These are phyloP conservation scores for Epicoccum nigrum DNA, from an alignment of 2,329 filamentous ascomycete species.

Conservation along the genomic window DNA sequence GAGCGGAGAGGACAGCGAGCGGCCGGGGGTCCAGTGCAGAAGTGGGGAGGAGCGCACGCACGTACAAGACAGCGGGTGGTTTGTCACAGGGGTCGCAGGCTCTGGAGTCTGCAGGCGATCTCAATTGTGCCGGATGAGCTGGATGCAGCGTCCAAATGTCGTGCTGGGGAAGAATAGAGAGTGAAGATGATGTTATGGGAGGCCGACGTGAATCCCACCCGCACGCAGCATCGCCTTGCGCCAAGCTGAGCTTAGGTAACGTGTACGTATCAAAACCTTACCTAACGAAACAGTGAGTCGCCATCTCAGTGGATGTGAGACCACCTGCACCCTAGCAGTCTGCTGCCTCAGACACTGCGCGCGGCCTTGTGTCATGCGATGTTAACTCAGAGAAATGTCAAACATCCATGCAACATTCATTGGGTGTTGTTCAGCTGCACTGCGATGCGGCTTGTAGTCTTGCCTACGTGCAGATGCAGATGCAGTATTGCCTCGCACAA, in stretches of 20 bases:
- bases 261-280: slow-evolving; percentile 9
- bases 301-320: neutral
- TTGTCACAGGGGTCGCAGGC: slow-evolving; percentile 28
- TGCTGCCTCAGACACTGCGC: neutral
- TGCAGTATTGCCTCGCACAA: neutral
- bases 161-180: slow-evolving; percentile 47
- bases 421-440: neutral
- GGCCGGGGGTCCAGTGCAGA: slow-evolving; percentile 16
- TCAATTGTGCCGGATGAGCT: slow-evolving; percentile 40
- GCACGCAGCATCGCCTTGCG: slow-evolving; percentile 3
- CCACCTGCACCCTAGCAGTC: neutral
- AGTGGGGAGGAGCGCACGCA: slow-evolving; percentile 37
- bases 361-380: slow-evolving; percentile 1
- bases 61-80: slow-evolving; percentile 32
- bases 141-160: slow-evolving; percentile 32
- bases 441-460: neutral
- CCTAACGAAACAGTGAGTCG: neutral
- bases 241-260: slow-evolving; percentile 23
- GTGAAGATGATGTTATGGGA: slow-evolving; percentile 43
- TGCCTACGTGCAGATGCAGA: neutral
- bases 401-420: neutral
- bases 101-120: slow-evolving; percentile 35
- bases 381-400: neutral
- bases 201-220: slow-evolving; percentile 23
- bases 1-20: slow-evolving; percentile 19